phyloP scores from a whole-genome alignment of 371 early-diverging fungal species.

The Thermomucor indicae-seudaticae region DNA sequence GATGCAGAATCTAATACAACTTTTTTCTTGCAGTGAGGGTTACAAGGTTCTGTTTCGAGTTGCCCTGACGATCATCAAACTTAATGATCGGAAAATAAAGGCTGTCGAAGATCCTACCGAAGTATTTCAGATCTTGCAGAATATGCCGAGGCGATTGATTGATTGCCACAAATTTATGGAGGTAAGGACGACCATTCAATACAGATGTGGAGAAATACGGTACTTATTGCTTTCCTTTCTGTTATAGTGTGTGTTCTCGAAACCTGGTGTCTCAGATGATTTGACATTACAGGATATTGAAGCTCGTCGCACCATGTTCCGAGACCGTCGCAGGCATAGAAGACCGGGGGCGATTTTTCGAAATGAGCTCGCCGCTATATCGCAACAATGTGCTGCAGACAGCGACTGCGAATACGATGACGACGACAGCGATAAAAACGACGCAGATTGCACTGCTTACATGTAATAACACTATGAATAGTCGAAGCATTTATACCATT shows the following conservation, averaged over 20 bases:
- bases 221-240: not conserved
- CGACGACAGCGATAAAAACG: no score
- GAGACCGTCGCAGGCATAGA: no score
- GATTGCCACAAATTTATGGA: constrained; percentile 69
- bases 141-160: constrained; percentile 60
- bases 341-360: no score
- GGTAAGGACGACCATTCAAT: no score
- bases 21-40: constrained; percentile 50
- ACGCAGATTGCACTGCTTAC: no score
- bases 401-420: no score
- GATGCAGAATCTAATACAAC: not conserved
- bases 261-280: constrained; percentile 3
- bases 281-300: constrained; percentile 5
- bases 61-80: constrained; percentile 67
- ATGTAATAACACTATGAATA: no score
- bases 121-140: constrained; percentile 55
- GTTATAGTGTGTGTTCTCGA: constrained; percentile 6
- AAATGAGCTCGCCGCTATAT: no score
- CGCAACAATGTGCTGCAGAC: no score
- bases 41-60: constrained; percentile 71
- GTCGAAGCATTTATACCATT: no score
- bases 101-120: constrained; percentile 56
- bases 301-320: constrained; percentile 3
- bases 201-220: not conserved
- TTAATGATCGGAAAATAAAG: constrained; percentile 64